Evolutionary conservation across 2,329 filamentous ascomycete genomes (phyloP), one percentile per base, ranked within the genome.

Genomic region (Emergomyces africanus): DNA sequence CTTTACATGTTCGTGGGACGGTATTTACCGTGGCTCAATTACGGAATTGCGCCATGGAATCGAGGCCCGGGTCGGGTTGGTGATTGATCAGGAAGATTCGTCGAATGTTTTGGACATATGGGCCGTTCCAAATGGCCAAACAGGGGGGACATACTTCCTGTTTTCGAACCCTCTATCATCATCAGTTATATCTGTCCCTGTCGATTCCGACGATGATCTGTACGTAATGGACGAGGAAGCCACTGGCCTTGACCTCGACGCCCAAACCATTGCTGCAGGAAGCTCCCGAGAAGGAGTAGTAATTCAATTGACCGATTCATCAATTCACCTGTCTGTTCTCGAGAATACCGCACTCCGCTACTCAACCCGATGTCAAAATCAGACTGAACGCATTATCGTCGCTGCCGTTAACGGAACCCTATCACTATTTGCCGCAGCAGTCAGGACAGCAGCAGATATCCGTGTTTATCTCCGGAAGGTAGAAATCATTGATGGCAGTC

Each of bases 11-110:
- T 85, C 84, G 23, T 84, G 86, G 0, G 82, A 82, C 64, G 84
- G 84, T 0, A 72, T 67, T 37, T 69, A 74, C 1, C 79, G 78
- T 35, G 87, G 87, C 10, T 79, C 81, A 8, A 75, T 92, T 28
- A 82, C 83, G 2, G 87, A 92, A 66, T 77, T 89, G 62, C 81
- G 87, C 62, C 78, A 83, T 69, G 88, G 89, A 3, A 73, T 89
- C 33, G 83, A 87, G 66, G 88, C 86, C 20, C 83, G 81, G 59
- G 82, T 89, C 63, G 83, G 81, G 12, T 66, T 72, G 54, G 67
- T 71, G 1, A 71, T 74, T 57, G 67, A 71, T 15, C 65, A 75
- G 42, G 74, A 75, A 55, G 73, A 76, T 59, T 62, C 75, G 5
- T 67, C 68, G 14, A 71, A 71, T 46, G 70, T 77, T 3, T 66